Percentiles rank a stretch among this genome's conserved stretches.
Conservation (phyloP, 306 rosid genomes). For the Amphicarpaea edgeworthii region DNA sequence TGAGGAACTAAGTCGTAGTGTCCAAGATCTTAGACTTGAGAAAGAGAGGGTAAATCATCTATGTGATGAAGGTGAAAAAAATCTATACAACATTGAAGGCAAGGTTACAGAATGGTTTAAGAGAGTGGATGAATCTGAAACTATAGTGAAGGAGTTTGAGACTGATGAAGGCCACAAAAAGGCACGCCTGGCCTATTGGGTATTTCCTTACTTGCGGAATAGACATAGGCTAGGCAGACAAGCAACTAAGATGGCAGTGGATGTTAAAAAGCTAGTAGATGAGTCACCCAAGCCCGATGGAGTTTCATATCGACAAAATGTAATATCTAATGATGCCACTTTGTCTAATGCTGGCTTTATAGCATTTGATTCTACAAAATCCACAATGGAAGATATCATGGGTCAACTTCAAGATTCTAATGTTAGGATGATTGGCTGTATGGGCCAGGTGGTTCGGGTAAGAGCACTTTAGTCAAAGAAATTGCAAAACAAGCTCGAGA, state of each 20-base stretch:
- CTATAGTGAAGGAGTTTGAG: background rate
- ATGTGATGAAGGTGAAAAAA: constrained; percentile 1
- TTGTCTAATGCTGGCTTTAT: background rate
- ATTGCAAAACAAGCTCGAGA: background rate
- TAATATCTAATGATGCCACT: too few species aligned
- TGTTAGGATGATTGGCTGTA: constrained; percentile 14
- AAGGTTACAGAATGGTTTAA: background rate
- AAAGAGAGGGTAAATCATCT: background rate
- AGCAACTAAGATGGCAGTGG: constrained; percentile 1
- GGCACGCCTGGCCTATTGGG: background rate
- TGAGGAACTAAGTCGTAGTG: too few species aligned
- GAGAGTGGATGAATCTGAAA: background rate
- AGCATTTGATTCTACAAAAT: background rate
- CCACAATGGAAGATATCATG: background rate
- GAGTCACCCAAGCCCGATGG: background rate
- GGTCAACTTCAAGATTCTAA: background rate
- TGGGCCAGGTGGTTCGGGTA: constrained; percentile 29
- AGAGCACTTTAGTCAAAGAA: constrained; percentile 17
- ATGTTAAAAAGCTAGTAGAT: background rate
- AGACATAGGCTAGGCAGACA: constrained; percentile 36
- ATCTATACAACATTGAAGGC: background rate
- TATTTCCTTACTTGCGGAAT: constrained; percentile 4
- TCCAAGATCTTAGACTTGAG: background rate
- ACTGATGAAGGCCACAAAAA: background rate
- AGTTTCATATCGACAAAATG: background rate